Percentiles rank a stretch among this genome's conserved stretches.
Evolutionary conservation across 2,329 filamentous ascomycete species (phyloP).

Genomic region (Colletotrichum sp.): DNA sequence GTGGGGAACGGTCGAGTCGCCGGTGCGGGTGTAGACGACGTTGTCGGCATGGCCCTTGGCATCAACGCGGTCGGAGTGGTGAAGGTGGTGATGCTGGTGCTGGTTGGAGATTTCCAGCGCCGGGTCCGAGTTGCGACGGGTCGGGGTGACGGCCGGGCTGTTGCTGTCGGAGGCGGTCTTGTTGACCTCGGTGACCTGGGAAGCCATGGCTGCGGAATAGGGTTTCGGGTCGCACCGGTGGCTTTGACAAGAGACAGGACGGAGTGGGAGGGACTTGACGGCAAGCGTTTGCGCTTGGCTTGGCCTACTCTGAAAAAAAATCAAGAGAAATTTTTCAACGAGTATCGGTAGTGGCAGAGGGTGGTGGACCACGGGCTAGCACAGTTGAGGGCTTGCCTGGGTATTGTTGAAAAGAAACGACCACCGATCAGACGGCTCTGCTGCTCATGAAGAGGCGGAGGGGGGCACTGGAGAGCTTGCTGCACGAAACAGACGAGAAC

Average conservation of each 20-base stretch:
- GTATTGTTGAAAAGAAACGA: background rate
- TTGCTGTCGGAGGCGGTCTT: background rate
- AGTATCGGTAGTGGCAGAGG: background rate
- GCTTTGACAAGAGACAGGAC: background rate
- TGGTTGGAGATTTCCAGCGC: slow-evolving; percentile 43
- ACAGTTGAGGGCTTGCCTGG: slow-evolving; percentile 4
- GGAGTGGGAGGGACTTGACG: background rate
- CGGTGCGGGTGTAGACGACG: slow-evolving; percentile 51
- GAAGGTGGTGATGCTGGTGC: slow-evolving; percentile 47
- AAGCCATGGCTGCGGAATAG: slow-evolving; percentile 8
- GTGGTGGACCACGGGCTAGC: slow-evolving; percentile 1
- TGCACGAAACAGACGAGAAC: slow-evolving; percentile 14
- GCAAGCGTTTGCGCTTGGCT: background rate
- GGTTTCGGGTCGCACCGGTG: background rate
- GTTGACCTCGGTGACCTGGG: slow-evolving; percentile 15
- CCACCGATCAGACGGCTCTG: background rate
- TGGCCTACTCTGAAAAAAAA: background rate
- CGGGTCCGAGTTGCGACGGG: slow-evolving; percentile 34
- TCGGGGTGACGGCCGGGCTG: slow-evolving; percentile 5
- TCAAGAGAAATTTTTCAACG: background rate
- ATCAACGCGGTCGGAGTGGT: slow-evolving; percentile 42
- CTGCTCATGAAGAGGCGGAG: background rate
- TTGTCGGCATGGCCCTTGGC: slow-evolving; percentile 42
- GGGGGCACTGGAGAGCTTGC: background rate
- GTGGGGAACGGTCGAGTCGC: slow-evolving; percentile 39